A percentile compares a stretch with the other conserved stretches of the same genome.
These are phyloP conservation scores for Fonsecaea monophora DNA, from an alignment of 2,329 filamentous ascomycete species.

Conservation along the genomic window DNA sequence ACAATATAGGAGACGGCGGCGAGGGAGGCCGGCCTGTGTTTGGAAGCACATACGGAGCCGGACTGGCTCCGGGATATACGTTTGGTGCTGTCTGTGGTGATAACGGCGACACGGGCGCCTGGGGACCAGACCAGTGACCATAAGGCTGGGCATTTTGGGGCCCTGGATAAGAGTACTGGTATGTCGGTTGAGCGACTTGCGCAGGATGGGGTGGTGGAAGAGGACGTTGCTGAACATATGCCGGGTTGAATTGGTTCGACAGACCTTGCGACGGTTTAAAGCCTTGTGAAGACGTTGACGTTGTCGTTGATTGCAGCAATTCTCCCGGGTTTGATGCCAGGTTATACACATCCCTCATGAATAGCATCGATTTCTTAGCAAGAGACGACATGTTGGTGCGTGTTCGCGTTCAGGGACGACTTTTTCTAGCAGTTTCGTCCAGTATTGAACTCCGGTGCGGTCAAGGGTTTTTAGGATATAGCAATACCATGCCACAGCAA, in stretches of 20 bases:
- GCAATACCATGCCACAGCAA: background rate
- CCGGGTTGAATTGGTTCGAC: constrained; percentile 21
- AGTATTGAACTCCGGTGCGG: background rate
- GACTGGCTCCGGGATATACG: background rate
- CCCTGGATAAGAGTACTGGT: constrained; percentile 10
- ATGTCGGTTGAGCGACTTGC: background rate
- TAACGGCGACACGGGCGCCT: constrained; percentile 12
- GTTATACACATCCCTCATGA: constrained; percentile 32
- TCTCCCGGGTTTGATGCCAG: constrained; percentile 19
- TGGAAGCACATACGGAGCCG: background rate
- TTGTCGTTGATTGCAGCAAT: constrained; percentile 1
- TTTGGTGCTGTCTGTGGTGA: constrained; percentile 11
- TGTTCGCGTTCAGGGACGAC: too few relatives aligned
- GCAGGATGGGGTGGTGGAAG: constrained; percentile 8
- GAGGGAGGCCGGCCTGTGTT: constrained; percentile 3
- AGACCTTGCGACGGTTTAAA: constrained; percentile 22
- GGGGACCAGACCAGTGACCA: constrained; percentile 20
- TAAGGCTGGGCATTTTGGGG: constrained; percentile 14
- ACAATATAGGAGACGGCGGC: background rate
- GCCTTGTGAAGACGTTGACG: constrained; percentile 15
- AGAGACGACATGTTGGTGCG: constrained; percentile 28
- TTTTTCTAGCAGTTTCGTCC: too few relatives aligned
- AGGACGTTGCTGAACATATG: constrained; percentile 11
- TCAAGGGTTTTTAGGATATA: constrained; percentile 1
- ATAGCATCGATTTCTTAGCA: constrained; percentile 35